Conservation (phyloP, 208 protist genomes). For the Trypanosoma brucei region DNA sequence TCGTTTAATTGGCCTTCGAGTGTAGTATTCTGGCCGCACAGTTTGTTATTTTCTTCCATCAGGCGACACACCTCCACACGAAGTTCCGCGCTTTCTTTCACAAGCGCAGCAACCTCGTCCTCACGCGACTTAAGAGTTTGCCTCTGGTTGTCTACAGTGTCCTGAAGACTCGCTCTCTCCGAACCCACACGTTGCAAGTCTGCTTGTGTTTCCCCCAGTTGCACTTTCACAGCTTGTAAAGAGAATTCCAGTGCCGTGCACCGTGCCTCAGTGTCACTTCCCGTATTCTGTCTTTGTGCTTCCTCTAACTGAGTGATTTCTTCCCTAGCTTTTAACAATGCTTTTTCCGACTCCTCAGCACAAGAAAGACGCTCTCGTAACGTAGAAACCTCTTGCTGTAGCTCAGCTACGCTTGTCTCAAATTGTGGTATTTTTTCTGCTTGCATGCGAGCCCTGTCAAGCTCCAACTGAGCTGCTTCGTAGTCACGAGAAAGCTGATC, state of each 20-base stretch:
- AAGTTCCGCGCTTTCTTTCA: conserved; percentile 58
- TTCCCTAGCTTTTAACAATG: conserved; percentile 79
- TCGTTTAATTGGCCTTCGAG: conserved; percentile 77
- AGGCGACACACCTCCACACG: conserved; percentile 43
- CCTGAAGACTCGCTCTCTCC: conserved; percentile 64
- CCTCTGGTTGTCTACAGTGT: conserved; percentile 46
- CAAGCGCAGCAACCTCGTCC: conserved; percentile 42
- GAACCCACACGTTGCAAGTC: conserved; percentile 57
- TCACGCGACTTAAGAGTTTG: conserved; percentile 60
- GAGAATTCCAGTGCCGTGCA: conserved; percentile 69
- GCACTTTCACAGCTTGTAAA: conserved; percentile 57
- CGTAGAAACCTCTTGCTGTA: conserved; percentile 43
- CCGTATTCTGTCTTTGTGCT: conserved; percentile 70
- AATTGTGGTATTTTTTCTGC: conserved; percentile 38
- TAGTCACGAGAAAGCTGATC: conserved; percentile 47
- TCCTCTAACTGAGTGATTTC: conserved; percentile 87
- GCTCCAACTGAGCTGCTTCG: conserved; percentile 40
- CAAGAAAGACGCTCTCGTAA: conserved; percentile 56
- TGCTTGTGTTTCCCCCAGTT: conserved; percentile 59
- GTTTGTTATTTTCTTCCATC: conserved; percentile 52
- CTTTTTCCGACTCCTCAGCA: conserved; percentile 25
- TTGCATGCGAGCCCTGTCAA: conserved; percentile 48
- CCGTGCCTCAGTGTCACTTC: conserved; percentile 48
- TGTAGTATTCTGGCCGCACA: conserved; percentile 56
- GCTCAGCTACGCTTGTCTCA: conserved; percentile 36